These are phyloP conservation scores for Pelargonium citronellum DNA, from an alignment of 441 rosid genomes.

Conservation along the genomic window DNA sequence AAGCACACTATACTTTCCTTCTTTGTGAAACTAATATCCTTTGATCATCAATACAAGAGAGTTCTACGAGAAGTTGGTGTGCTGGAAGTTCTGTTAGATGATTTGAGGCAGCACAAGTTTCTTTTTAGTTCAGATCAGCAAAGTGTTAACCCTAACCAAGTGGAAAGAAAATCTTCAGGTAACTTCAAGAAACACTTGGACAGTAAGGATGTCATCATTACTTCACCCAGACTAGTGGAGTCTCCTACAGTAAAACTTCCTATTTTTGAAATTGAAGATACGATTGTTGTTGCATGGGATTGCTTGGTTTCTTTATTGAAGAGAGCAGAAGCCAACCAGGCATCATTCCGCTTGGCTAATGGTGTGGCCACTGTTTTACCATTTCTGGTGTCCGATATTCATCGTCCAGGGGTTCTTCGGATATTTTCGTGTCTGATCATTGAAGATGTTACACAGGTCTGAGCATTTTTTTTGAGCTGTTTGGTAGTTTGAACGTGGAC, in stretches of 20 bases:
- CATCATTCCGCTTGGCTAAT: slow-evolving; percentile 81
- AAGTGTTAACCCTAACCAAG: slow-evolving; percentile 37
- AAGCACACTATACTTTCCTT: slow-evolving; percentile 93
- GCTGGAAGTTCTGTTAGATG: slow-evolving; percentile 89
- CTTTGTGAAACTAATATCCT: slow-evolving; percentile 93
- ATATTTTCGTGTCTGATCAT: slow-evolving; percentile 86
- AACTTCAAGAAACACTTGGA: slow-evolving; percentile 86
- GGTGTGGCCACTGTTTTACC: slow-evolving; percentile 89
- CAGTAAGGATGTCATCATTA: slow-evolving; percentile 70
- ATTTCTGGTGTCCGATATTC: slow-evolving; percentile 69
- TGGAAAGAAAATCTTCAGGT: slow-evolving; percentile 65
- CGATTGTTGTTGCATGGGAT: slow-evolving; percentile 92
- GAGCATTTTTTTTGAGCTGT: slow-evolving; percentile 14
- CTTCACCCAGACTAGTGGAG: slow-evolving; percentile 88
- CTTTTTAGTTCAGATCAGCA: slow-evolving; percentile 68
- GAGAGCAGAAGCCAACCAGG: slow-evolving; percentile 92
- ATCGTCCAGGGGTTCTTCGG: slow-evolving; percentile 92
- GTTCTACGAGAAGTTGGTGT: slow-evolving; percentile 98
- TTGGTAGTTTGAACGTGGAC: slow-evolving; percentile 15
- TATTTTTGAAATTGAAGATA: slow-evolving; percentile 79
- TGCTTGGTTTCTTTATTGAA: slow-evolving; percentile 88
- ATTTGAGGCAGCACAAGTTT: slow-evolving; percentile 92
- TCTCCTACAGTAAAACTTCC: slow-evolving; percentile 73
- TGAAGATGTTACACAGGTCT: slow-evolving; percentile 90
- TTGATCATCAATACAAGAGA: slow-evolving; percentile 98